Evolutionary conservation across 306 rosid species (phyloP).

Genomic region (Trifolium pratense): DNA sequence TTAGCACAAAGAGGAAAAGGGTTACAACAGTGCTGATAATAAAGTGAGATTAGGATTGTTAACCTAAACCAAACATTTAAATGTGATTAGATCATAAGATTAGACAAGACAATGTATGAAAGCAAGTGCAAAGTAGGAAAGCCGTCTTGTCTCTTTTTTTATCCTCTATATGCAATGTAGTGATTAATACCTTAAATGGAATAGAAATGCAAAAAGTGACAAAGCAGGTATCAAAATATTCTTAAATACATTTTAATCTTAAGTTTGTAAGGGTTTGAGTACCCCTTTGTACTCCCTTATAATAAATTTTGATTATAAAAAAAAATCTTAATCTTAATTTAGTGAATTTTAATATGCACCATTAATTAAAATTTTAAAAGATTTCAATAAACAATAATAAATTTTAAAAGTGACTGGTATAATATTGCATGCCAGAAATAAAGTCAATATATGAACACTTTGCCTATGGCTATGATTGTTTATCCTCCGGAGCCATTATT

Average conservation of each 20-base stretch:
- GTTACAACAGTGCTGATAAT: neutral
- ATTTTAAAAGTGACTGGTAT: neutral
- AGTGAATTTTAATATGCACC: neutral
- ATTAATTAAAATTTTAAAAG: neutral
- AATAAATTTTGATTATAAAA: too few species aligned
- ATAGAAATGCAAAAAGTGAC: too few species aligned
- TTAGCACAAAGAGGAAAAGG: neutral
- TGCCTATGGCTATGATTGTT: neutral
- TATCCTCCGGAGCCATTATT: neutral
- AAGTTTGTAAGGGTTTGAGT: too few species aligned
- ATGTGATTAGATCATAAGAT: neutral
- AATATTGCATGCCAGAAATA: neutral
- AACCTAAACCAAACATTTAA: neutral
- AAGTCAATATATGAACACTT: conserved; percentile 5
- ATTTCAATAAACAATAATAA: neutral
- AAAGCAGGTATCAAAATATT: too few species aligned
- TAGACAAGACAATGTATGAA: neutral
- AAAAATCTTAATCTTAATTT: neutral
- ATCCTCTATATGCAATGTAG: too few species aligned
- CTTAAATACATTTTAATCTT: too few species aligned
- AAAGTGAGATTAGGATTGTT: neutral
- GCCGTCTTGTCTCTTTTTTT: neutral
- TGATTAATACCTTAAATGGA: too few species aligned
- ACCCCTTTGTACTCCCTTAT: too few species aligned
- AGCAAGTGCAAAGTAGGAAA: neutral